Evolutionary conservation across 1,284 basidiomycete genomes (phyloP).

Genomic region (Pholiota adiposa): DNA sequence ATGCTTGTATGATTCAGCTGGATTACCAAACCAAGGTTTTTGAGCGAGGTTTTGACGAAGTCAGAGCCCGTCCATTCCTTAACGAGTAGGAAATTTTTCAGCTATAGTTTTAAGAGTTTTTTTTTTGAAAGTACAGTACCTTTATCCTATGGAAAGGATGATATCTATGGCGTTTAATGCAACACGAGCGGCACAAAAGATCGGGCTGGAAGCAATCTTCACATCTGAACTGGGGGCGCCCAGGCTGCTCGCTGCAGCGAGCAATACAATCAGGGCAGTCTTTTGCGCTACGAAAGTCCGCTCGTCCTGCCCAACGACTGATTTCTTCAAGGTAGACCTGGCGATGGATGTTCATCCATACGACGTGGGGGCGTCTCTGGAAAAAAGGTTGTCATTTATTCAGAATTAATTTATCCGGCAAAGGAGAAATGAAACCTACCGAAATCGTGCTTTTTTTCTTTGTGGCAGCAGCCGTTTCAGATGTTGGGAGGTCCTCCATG

Average conservation of each 20-base stretch:
- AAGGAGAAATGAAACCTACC: neutral
- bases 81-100: neutral
- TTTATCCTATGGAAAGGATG: slow-evolving; percentile 9
- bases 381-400: neutral
- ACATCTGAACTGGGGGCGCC: neutral
- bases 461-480: neutral
- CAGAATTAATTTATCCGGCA: neutral
- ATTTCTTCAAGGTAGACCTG: slow-evolving; percentile 9
- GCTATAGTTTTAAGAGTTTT: no score
- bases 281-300: neutral
- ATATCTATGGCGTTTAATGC: slow-evolving; percentile 3
- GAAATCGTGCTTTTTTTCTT: neutral
- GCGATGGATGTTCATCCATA: slow-evolving; percentile 7
- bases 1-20: slow-evolving; percentile 2
- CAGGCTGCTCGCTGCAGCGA: neutral
- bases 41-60: neutral
- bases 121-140: slow-evolving; percentile 3
- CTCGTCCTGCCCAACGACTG: neutral
- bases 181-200: slow-evolving; percentile 6
- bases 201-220: slow-evolving; percentile 5
- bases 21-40: neutral
- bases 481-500: neutral
- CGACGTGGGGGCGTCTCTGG: slow-evolving; percentile 5
- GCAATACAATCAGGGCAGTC: slow-evolving; percentile 2
- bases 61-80: neutral